Conservation (phyloP, 306 rosid genomes). For the Quercus cerris region DNA sequence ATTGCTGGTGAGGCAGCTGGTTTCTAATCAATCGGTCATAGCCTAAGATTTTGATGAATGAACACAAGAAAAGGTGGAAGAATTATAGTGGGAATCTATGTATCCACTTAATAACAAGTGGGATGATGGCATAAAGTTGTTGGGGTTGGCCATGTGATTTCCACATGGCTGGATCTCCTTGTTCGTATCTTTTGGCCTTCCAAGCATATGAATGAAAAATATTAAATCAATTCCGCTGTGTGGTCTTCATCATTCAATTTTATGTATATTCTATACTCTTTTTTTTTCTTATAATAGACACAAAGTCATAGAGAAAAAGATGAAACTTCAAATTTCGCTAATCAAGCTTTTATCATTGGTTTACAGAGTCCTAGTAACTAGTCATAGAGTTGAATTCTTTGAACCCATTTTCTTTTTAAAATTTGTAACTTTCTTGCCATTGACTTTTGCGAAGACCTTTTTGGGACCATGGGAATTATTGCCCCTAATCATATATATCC, state of each 20-base stretch:
- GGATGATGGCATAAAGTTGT: background rate
- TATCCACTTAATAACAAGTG: constrained; percentile 29
- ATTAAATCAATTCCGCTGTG: background rate
- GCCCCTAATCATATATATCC: background rate
- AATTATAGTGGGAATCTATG: constrained; percentile 30
- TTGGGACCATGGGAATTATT: background rate
- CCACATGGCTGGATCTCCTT: constrained; percentile 15
- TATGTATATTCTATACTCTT: constrained; percentile 11
- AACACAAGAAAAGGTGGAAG: background rate
- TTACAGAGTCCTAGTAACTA: background rate
- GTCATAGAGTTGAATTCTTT: background rate
- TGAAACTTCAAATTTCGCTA: background rate
- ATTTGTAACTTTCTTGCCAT: background rate
- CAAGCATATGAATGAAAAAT: constrained; percentile 3
- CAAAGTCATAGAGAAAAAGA: no score
- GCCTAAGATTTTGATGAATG: background rate
- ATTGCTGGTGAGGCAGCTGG: constrained; percentile 8
- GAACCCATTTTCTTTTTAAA: background rate
- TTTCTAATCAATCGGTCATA: background rate
- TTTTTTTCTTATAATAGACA: background rate
- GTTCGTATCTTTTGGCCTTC: background rate
- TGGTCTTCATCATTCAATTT: constrained; percentile 17
- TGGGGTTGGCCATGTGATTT: constrained; percentile 32
- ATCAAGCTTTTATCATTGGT: constrained; percentile 17
- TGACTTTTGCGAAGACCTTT: background rate